Conservation (phyloP, 768 basidiomycete species). For the Mycena vitilis region DNA sequence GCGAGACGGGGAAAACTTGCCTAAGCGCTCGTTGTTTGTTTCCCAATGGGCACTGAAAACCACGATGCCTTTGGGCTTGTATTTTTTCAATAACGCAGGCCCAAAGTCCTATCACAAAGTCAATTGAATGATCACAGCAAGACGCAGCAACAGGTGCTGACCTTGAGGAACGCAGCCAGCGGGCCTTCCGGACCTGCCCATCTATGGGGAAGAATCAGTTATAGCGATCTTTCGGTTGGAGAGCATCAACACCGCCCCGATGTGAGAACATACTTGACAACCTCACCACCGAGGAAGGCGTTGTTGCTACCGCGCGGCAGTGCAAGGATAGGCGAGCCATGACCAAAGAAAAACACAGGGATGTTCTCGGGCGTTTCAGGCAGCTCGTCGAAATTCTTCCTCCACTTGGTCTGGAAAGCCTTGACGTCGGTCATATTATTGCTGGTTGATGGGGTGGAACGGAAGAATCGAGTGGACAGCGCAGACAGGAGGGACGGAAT, state of each 20-base stretch:
- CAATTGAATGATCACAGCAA: conserved; percentile 40
- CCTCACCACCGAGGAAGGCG: conserved; percentile 22
- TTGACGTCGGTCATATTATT: conserved; percentile 39
- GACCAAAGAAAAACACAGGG: conserved; percentile 82
- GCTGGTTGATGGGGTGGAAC: conserved; percentile 3
- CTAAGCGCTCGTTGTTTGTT: conserved; percentile 65
- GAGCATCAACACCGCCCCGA: background rate
- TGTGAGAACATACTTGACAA: conserved; percentile 37
- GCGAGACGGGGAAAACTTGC: conserved; percentile 45
- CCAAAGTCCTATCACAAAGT: conserved; percentile 60
- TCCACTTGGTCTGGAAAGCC: conserved; percentile 59
- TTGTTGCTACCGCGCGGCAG: conserved; percentile 44
- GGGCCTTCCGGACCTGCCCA: conserved; percentile 60
- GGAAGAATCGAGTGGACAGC: conserved; percentile 8
- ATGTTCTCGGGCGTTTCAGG: conserved; percentile 70
- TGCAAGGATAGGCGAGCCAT: conserved; percentile 70
- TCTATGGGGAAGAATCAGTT: conserved; percentile 28
- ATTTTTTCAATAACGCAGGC: conserved; percentile 71
- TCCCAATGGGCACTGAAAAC: conserved; percentile 91
- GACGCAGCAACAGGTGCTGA: conserved; percentile 43
- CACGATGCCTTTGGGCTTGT: conserved; percentile 81
- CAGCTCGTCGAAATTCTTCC: conserved; percentile 62
- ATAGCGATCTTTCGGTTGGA: no score
- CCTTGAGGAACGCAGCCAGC: conserved; percentile 65
- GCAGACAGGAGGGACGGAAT: conserved; percentile 37